Evolutionary conservation across 176 grass and related monocot genomes (phyloP), one percentile per base, ranked within the genome.

Genomic region (Puya raimondii): DNA sequence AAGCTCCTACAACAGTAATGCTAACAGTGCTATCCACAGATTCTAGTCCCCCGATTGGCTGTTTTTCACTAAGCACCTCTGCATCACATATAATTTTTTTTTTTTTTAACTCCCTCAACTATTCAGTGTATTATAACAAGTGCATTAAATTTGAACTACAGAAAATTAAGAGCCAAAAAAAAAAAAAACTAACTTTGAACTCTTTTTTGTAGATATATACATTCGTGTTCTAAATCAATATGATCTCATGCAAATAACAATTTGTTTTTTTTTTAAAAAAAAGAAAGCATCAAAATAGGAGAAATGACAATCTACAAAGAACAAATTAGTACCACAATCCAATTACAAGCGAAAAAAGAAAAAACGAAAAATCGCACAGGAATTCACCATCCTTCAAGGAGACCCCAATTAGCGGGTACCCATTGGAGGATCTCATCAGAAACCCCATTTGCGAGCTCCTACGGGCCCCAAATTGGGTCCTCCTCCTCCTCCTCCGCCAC

Each of bases 1-100:
- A 96, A 82, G 91, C 91, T 71, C 91, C 91, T 54, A 96, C 82
- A 79, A 96, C 85, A 2, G 85, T 96, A 64, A 96, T 96, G 33
- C 88, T 96, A 23, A 96, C 85, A 50, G 83, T 91, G 74, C 75
- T 80, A 52, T 73, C 83, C 70, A 23, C 29, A 74, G 77, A 70
- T 69, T 80, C 75, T 49, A 75, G 57, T 27, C 70, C 66, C 12
- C 70, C 86, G 66, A 70, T 73, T 57, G 80, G 64, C 16, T 27
- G 56, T 16, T 53, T 67, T 25, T 50, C 70, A 51, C 74, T 76
- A 12, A 77, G 72, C 54, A 69, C 53, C 67, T 85, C 82, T 86
- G 76, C 79, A 77, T 70, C 25, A 74, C 64, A 21, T 72, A 23
- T 25, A 42, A 7, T 64, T 51, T 69, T 74, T 71, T 12, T 48